Base-by-base conservation (phyloP, 257 asterid species). In the Marsdenia floribunda region DNA sequence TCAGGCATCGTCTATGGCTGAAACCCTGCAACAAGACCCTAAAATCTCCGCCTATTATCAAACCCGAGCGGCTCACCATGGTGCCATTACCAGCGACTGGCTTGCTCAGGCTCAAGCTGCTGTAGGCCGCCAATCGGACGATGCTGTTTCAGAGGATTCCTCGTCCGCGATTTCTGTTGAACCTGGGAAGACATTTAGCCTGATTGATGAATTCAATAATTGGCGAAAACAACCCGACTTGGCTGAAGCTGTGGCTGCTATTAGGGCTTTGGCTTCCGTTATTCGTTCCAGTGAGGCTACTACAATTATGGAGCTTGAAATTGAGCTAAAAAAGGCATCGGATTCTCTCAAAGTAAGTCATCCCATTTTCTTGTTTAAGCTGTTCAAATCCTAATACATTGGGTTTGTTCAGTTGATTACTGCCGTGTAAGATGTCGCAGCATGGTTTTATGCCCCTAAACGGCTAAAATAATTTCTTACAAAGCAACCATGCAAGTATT, bases 211-310 rank as follows among this genome's bases (percentile, higher is more conserved):
- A 84, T 94, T 92, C 21, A 88, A 94, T 76, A 88, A 76, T 63
- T 94, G 97, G 97, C 82, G 97, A 75, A 89, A 87, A 70, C 97
- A 86, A 78, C 97, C 97, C 29, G 93, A 94, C 40, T 82, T 94
- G 88, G 98, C 97, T 52, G 98, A 94, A 86, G 97, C 98, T 21
- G 98, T 94, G 75, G 98, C 98, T 1, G 98, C 97, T 9, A 94
- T 90, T 74, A 88, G 95, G 91, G 93, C 98, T 75, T 84, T 94
- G 88, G 97, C 97, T 21, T 94, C 96, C 58, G 93, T 89, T 58
- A 92, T 94, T 79, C 84, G 96, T 15, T 88, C 95, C 3, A 92
- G 92, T 73, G 88, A 89, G 58, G 98, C 98, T 60, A 88, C 90
- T 3, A 94, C 98, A 1, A 89, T 89, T 95, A 94, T 94, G 97